These are phyloP conservation scores for Colletotrichum nymphaeae DNA, from an alignment of 2,329 filamentous ascomycete genomes.

Conservation along the genomic window DNA sequence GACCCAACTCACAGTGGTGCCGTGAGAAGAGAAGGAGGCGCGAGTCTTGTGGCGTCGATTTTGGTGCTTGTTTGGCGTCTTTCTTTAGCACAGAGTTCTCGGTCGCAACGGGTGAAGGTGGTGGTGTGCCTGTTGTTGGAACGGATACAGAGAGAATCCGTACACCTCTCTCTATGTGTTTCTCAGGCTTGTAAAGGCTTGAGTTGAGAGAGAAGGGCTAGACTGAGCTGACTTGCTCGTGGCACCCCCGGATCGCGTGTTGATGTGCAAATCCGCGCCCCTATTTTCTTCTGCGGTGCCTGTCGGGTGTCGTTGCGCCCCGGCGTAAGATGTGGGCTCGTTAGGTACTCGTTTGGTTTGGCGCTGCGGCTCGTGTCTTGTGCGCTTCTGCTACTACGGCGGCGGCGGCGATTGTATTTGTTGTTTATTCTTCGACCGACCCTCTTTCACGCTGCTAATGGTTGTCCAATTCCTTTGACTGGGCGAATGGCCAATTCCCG, in stretches of 20 bases:
- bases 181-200: background rate
- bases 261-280: conserved; percentile 19
- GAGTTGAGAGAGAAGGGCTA: background rate
- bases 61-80: conserved; percentile 3
- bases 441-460: background rate
- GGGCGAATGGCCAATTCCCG: background rate
- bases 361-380: conserved; percentile 13
- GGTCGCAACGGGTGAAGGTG: background rate
- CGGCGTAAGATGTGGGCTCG: background rate
- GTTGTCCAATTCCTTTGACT: background rate
- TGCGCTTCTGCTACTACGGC: background rate
- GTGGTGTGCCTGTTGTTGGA: background rate
- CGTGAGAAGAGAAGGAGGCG: conserved; percentile 6
- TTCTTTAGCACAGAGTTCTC: background rate
- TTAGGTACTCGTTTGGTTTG: background rate
- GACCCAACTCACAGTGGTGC: background rate
- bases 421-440: conserved; percentile 4
- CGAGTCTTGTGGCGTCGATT: conserved; percentile 28
- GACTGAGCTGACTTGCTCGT: background rate
- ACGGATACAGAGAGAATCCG: background rate
- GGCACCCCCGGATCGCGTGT: conserved; percentile 24
- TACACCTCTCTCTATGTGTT: background rate
- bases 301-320: background rate
- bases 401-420: conserved; percentile 5
- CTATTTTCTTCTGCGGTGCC: conserved; percentile 18